These are phyloP conservation scores for Henckelia pumila DNA, from an alignment of 257 asterid genomes.

Conservation along the genomic window DNA sequence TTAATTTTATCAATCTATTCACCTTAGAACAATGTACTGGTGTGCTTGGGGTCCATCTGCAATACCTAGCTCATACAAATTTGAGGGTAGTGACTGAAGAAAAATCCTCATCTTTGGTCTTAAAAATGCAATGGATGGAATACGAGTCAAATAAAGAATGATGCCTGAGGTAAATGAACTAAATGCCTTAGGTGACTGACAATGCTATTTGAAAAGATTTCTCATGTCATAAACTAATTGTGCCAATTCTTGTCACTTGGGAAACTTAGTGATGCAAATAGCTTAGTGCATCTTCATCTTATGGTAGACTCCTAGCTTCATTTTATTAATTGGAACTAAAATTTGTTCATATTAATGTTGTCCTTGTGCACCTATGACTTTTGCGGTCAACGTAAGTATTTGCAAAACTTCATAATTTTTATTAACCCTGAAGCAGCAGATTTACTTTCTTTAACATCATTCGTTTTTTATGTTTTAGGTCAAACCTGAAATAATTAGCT, in stretches of 20 bases:
- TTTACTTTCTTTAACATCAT: slow-evolving; percentile 9
- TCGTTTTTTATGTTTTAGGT: slow-evolving; percentile 44
- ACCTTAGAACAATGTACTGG: no score
- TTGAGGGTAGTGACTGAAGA: no score
- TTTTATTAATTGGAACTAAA: slow-evolving; percentile 5
- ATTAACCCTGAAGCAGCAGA: neutral
- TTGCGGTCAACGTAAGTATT: neutral
- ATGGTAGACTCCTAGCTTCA: neutral
- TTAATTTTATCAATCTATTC: no score
- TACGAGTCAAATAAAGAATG: neutral
- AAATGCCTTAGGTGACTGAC: neutral
- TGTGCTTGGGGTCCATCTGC: no score
- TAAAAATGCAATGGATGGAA: no score
- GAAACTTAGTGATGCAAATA: neutral
- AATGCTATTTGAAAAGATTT: neutral
- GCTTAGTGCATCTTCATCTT: neutral
- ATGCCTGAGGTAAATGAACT: no score
- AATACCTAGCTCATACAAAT: no score
- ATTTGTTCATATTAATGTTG: neutral
- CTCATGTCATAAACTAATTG: neutral
- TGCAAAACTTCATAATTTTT: slow-evolving; percentile 2
- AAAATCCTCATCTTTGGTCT: no score
- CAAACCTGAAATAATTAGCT: slow-evolving; percentile 76
- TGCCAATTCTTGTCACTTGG: no score
- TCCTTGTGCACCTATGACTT: neutral